Base-by-base conservation (phyloP, 1,139 yeast species). In the Debaryomycetaceae sp. region DNA sequence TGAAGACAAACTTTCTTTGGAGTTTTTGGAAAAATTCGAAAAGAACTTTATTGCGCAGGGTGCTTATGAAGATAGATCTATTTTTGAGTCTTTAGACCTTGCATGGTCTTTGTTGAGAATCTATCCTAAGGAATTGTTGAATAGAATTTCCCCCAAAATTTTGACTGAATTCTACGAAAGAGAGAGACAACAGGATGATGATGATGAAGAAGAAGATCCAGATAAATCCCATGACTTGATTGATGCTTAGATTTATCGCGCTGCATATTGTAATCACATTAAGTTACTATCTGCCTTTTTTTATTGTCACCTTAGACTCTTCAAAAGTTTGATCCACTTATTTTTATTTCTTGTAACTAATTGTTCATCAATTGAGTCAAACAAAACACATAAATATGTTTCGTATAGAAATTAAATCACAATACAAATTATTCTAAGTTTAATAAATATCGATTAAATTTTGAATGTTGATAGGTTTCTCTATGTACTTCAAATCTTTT, bases 91-190 rank as follows among this genome's bases (percentile, higher is more conserved):
- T 35, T 81, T 92, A 63, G 98, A 92, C 64, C 91, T 87, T 65
- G 99, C 98, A 40, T 92, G 99, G 99, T 83, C 95, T 36, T 78
- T 92, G 65, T 78, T 92, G 65, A 88, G 99, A 77, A 92, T 92
- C 63, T 92, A 92, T 75, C 99, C 99, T 61, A 92, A 91, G 81
- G 98, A 92, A 71, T 78, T 92, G 84, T 84, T 92, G 65, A 94
- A 92, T 76, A 89, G 98, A 81, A 88, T 92, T 60, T 88, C 96
- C 47, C 98, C 98, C 65, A 92, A 92, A 82, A 89, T 92, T 55
- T 75, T 92, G 62, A 83, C 81, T 52, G 98, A 91, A 68, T 92
- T 91, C 68, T 92, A 92, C 67, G 97, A 91, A 56, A 83, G 97
- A 66, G 84, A 85, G 41, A 80, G 88, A 62, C 74, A 67, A 42